Evolutionary conservation across 83 land plant species (phyloP), one percentile per base, ranked within the genome.

Genomic region (Diphasiastrum complanatum): DNA sequence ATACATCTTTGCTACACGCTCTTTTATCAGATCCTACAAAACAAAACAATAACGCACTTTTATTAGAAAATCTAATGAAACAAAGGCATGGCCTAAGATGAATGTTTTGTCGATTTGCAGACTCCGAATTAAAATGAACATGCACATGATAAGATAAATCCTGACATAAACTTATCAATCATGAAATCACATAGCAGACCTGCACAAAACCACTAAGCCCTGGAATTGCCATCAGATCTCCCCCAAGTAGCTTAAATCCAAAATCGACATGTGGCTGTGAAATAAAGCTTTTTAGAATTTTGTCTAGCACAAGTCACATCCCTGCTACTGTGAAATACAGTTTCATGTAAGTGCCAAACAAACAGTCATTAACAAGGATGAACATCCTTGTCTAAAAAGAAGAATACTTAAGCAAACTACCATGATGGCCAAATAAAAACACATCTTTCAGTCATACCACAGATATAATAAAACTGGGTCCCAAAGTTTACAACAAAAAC

Each of bases 221-320:
- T n/a, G 96, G 96, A 73, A 89, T 83, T 35, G 96, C 53, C 96
- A 89, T 89, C 16, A 73, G 58, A 70, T 89, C 96, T 26, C 83
- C 92, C 2, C 91, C 91, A 4, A 89, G 60, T 27, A 89, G 79
- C 43, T 86, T 89, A 23, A 89, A 60, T 33, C 96, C 96, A 73
- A 89, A 89, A 68, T 89, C 96, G 48, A 89, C 81, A 78, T 89
- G 92, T 26, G 96, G 96, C 96, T 89, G 80, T 73, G 72, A 33
- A 25, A 28, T 18, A 43, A 23, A 33, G 3, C 23, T 43, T 46
- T 31, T 20, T 6, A 36, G 20, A 23, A 33, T 34, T 32, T 33
- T 20, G 4, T 4, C n/a, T n/a, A n/a, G n/a, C n/a, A n/a, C n/a
- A n/a, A n/a, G n/a, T n/a, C n/a, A n/a, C n/a, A n/a, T n/a, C n/a